Base-by-base conservation (phyloP, 495 filamentous ascomycete species). In the Annulohypoxylon bovei region DNA sequence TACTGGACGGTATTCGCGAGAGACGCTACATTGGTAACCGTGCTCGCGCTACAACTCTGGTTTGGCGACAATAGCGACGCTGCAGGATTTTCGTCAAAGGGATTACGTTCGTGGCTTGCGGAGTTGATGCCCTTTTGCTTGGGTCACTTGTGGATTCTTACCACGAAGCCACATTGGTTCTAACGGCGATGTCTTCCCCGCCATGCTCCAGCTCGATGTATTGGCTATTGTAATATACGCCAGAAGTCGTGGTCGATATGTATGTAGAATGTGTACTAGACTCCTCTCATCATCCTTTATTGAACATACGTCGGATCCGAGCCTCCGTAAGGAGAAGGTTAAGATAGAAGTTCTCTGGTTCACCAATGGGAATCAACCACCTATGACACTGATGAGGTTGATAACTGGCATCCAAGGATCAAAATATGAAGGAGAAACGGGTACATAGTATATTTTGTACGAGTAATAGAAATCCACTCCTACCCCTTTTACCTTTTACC, bases 1-100 rank as follows among this genome's bases (percentile, higher is more conserved):
- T 65, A 65, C 35, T 71, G 68, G 68, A 66, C 68, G 8, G 22
- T 71, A 20, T 71, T 71, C 28, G 68, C 57, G 18, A 60, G 68
- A 33, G 68, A 71, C 22, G 62, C 57, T 5, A 66, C 68, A 2
- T 25, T 71, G 42, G 50, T 54, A 14, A 53, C 68, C 0, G 57
- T 62, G 16, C 62, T 66, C n/a, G 49, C 50, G 40, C 12, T 35
- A 6, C 67, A 70, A 32, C 55, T 65, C 4, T 70, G 55, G 55
- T 28, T 65, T 9, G 67, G 67, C n/a, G 67, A 65, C 4, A 70
- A 70, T 25, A 18, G 20, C 28, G 46, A 32, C 14, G 52, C 25
- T 18, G 23, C 58, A 39, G 68, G 62, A 1, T 71, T 71, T 32
- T 61, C 68, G 62, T 42, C 40, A 2, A 52, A 35, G 18, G 68